A percentile compares a stretch with the other conserved stretches of the same genome.
Conservation (phyloP, 2,329 filamentous ascomycete genomes). For the Ceratocystis cubensis region DNA sequence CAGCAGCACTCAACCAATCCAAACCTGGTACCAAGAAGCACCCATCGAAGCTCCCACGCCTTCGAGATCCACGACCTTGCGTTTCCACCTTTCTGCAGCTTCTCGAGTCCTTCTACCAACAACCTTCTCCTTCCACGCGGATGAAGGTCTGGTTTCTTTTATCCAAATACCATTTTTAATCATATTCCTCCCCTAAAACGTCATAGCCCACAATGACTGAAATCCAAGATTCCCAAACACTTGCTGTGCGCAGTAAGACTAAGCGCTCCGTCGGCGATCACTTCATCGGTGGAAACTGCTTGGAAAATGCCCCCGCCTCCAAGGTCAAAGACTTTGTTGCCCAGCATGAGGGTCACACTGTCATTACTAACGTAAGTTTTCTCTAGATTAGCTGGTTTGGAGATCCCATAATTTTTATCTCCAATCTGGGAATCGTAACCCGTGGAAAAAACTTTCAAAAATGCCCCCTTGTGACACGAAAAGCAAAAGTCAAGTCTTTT, state of each 20-base stretch:
- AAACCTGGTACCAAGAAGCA: conserved; percentile 1
- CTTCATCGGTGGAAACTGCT: conserved; percentile 89
- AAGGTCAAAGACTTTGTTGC: conserved; percentile 95
- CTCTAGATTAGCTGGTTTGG: background rate
- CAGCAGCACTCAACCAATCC: conserved; percentile 15
- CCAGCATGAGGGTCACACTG: conserved; percentile 81
- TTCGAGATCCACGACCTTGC: conserved; percentile 14
- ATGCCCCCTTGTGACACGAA: background rate
- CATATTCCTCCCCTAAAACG: conserved; percentile 12
- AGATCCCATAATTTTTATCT: background rate
- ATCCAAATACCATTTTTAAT: conserved; percentile 14
- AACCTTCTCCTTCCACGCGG: conserved; percentile 16
- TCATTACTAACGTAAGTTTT: conserved; percentile 82
- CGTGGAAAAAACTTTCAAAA: background rate
- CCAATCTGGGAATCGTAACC: background rate
- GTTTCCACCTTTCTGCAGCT: conserved; percentile 5
- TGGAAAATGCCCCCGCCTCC: conserved; percentile 68
- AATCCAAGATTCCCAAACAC: conserved; percentile 33
- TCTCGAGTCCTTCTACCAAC: conserved; percentile 7
- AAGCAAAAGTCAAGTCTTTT: background rate
- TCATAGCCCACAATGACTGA: conserved; percentile 36
- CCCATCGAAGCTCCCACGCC: conserved; percentile 19
- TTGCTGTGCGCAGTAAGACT: conserved; percentile 34
- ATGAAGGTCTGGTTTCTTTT: conserved; percentile 9
- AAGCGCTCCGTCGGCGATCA: conserved; percentile 77